phyloP scores from a whole-genome alignment of 2,329 filamentous ascomycete genomes.

The Ascochyta rabiei region DNA sequence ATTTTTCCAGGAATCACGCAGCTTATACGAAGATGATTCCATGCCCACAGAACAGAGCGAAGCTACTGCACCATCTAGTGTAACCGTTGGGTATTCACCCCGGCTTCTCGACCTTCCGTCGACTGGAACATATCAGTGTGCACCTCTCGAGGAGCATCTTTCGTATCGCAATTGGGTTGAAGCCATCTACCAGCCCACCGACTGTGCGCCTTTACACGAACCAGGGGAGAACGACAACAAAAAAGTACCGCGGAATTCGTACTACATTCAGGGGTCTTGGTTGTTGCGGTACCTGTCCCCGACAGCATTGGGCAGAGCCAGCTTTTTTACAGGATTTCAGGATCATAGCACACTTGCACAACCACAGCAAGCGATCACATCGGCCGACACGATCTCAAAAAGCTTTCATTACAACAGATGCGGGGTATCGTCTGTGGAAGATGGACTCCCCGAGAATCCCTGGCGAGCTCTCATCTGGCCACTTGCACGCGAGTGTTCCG shows the following conservation, averaged over 20 bases:
- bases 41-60: conserved; percentile 31
- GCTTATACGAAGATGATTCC: conserved; percentile 47
- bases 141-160: conserved; percentile 47
- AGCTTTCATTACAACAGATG: conserved; percentile 71
- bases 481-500: conserved; percentile 66
- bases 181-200: conserved; percentile 40
- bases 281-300: conserved; percentile 48
- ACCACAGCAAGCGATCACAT: conserved; percentile 57
- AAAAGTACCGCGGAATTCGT: conserved; percentile 57
- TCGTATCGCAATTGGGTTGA: conserved; percentile 45
- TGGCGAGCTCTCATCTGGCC: conserved; percentile 76
- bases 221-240: conserved; percentile 58
- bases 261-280: conserved; percentile 43
- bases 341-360: conserved; percentile 46
- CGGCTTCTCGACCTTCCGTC: conserved; percentile 56
- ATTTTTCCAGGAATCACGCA: conserved; percentile 43
- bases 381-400: conserved; percentile 66
- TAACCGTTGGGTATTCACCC: conserved; percentile 55
- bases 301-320: conserved; percentile 43
- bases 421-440: conserved; percentile 73
- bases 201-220: conserved; percentile 38
- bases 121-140: conserved; percentile 56
- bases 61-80: conserved; percentile 41
- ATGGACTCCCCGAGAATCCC: conserved; percentile 71
- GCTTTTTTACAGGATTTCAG: conserved; percentile 38